A percentile compares a stretch with the other conserved stretches of the same genome.
These are phyloP conservation scores for Colletotrichum sp. DNA, from an alignment of 2,329 filamentous ascomycete genomes.

Conservation along the genomic window DNA sequence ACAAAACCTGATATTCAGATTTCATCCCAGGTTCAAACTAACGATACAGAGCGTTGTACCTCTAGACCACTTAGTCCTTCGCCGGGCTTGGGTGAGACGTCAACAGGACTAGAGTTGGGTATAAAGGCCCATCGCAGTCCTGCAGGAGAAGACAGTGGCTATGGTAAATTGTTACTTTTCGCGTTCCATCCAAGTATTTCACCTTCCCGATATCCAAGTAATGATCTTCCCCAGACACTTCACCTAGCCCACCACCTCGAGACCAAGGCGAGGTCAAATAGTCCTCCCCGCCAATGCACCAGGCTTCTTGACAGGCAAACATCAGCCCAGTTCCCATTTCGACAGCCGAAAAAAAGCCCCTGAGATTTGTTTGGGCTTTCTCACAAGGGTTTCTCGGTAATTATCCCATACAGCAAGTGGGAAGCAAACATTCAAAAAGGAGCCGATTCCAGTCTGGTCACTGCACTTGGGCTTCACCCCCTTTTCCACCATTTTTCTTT, in stretches of 20 bases:
- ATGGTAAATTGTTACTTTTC: background rate
- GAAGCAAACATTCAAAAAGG: background rate
- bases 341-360: background rate
- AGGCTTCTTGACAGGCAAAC: background rate
- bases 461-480: background rate
- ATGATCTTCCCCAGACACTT: background rate
- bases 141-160: background rate
- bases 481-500: background rate
- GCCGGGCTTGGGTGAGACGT: background rate
- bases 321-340: background rate
- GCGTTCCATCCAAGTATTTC: background rate
- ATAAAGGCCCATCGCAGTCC: background rate
- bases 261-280: background rate
- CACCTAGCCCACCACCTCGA: background rate
- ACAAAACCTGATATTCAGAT: background rate
- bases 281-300: background rate
- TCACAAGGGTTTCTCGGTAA: background rate
- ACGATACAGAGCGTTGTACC: background rate
- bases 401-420: background rate
- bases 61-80: background rate
- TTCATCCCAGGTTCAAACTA: constrained; percentile 2
- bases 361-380: background rate
- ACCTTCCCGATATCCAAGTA: background rate
- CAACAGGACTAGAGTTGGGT: background rate
- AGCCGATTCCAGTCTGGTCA: background rate